Evolutionary conservation across 2,329 filamentous ascomycete genomes (phyloP), one percentile per base, ranked within the genome.

Genomic region (Paecilomyces formosus): DNA sequence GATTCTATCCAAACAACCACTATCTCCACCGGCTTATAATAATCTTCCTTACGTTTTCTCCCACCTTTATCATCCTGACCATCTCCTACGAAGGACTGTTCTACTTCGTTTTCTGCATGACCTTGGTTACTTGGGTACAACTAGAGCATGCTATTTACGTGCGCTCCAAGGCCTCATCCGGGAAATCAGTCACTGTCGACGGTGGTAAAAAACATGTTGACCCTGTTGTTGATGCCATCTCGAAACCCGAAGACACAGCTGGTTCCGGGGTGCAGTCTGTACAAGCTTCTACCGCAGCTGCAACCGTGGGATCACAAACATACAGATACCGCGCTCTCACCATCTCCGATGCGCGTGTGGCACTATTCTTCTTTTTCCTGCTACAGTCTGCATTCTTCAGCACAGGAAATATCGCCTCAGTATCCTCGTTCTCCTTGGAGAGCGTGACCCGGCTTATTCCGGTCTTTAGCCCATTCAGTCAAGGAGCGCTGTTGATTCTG

Each of bases 31-130:
- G 92, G 24, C 80, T 99, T 3, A 82, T 92, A 64, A 85, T 96
- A 65, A 86, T 97, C 57, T 99, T 97, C 77, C 81, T 99, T 54
- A 89, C 92, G 4, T 97, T 95, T 71, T 89, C 93, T 0, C 94
- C 94, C 0, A 88, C 89, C 1, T 99, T 97, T 74, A 88, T 99
- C 70, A 93, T 99, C 68, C 84, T 99, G 55, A 96, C 92, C 7
- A 97, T 97, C 66, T 97, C 93, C 0, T 99, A 96, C 76, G 94
- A 99, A 74, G 93, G 93, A 0, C 81, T 99, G 1, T 99, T 99
- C 74, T 99, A 97, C 74, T 85, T 97, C 60, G 86, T 88, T 11
- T 99, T 97, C 74, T 92, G 87, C 68, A 79, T 88, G 57, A 89
- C 88, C 22, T 78, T 99, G 4, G 81, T 96, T 55, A 86, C 87